Evolutionary conservation across 1,284 basidiomycete species (phyloP).

Genomic region (Volvariella surrecta): DNA sequence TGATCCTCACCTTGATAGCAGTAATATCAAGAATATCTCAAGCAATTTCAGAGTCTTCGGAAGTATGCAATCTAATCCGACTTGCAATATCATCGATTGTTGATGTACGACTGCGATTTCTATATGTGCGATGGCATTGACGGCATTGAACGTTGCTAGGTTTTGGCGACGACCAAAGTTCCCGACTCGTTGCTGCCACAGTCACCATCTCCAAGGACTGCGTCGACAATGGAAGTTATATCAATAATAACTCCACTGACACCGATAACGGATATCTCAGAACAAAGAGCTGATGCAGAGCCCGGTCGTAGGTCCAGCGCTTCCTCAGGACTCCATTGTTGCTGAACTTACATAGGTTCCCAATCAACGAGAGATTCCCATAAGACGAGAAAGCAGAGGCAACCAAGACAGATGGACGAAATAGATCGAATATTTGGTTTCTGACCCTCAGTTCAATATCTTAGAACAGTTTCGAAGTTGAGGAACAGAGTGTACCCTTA

Average conservation of each 20-base stretch:
- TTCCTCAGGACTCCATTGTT: too few relatives aligned
- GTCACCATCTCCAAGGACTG: too few relatives aligned
- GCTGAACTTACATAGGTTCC: too few relatives aligned
- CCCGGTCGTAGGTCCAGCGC: too few relatives aligned
- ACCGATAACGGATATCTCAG: constrained; percentile 1
- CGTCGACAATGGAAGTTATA: too few relatives aligned
- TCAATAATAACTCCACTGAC: too few relatives aligned
- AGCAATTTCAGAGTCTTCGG: constrained; percentile 36
- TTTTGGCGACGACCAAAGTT: too few relatives aligned
- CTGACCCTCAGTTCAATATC: constrained; percentile 9
- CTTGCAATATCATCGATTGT: neutral
- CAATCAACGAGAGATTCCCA: too few relatives aligned
- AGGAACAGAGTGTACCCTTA: neutral
- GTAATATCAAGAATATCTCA: constrained; percentile 48
- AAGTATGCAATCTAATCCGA: constrained; percentile 12
- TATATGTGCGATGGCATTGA: too few relatives aligned
- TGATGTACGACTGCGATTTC: neutral
- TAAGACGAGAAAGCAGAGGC: constrained; percentile 23
- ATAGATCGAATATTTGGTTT: constrained; percentile 64
- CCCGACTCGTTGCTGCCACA: too few relatives aligned
- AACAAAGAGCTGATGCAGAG: constrained; percentile 6
- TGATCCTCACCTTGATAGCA: constrained; percentile 50
- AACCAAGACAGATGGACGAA: constrained; percentile 38
- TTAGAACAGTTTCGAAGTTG: neutral
- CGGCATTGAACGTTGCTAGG: too few relatives aligned